Evolutionary conservation across 768 basidiomycete genomes (phyloP).

Genomic region (Rubroboletus pulcherrimus): DNA sequence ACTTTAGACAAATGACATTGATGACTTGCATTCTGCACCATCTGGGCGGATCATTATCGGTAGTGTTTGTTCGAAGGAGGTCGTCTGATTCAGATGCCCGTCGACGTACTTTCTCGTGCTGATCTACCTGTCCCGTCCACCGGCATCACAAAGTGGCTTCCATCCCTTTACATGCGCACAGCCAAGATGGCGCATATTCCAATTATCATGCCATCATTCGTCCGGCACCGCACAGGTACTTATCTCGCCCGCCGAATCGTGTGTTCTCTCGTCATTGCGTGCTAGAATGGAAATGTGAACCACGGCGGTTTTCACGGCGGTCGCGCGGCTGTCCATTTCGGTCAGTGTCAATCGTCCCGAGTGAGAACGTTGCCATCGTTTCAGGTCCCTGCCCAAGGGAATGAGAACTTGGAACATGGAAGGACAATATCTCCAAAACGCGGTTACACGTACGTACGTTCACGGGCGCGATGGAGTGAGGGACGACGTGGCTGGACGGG

Average conservation of each 20-base stretch:
- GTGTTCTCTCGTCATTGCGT: background rate
- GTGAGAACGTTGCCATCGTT: background rate
- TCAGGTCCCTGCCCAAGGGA: background rate
- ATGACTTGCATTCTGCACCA: slow-evolving; percentile 15
- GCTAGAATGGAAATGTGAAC: background rate
- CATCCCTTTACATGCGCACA: slow-evolving; percentile 6
- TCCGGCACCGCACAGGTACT: slow-evolving; percentile 1
- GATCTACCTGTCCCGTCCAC: background rate
- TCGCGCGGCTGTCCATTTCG: background rate
- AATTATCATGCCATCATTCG: background rate
- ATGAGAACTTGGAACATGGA: background rate
- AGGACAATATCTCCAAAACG: background rate
- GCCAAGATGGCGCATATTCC: background rate
- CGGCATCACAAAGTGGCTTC: background rate
- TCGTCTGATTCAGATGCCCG: background rate
- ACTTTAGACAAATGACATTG: slow-evolving; percentile 22
- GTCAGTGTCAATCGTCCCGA: background rate
- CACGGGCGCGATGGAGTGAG: background rate
- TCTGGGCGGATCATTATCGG: slow-evolving; percentile 16
- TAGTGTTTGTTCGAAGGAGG: background rate
- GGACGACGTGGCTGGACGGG: background rate
- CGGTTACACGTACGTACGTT: background rate
- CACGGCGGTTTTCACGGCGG: background rate
- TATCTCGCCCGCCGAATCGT: background rate
- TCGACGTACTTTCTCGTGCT: background rate